Percentiles rank a stretch among this genome's conserved stretches.
These are phyloP conservation scores for Plectosphaerella sp. DNA, from an alignment of 2,329 filamentous ascomycete species.

Conservation along the genomic window DNA sequence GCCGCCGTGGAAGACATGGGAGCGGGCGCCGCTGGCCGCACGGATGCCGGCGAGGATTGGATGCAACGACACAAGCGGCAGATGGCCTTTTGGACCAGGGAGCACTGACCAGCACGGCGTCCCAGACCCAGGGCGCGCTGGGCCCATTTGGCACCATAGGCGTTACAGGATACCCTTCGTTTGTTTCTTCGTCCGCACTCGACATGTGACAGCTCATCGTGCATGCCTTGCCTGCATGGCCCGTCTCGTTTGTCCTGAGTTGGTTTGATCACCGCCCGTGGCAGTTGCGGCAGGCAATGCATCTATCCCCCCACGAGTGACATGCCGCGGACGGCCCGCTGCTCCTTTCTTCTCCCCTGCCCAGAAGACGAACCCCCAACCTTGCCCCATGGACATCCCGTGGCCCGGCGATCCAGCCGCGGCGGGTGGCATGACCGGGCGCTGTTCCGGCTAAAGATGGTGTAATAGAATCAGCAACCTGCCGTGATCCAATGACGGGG, in stretches of 20 bases:
- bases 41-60: not conserved
- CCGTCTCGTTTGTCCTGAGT: not conserved
- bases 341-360: too few relatives aligned
- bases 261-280: too few relatives aligned
- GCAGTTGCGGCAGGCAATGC: too few relatives aligned
- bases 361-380: too few relatives aligned
- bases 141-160: not conserved
- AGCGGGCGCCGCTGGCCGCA: not conserved
- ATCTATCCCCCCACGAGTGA: too few relatives aligned
- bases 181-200: not conserved
- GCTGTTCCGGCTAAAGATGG: too few relatives aligned
- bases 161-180: not conserved
- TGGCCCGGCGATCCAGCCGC: too few relatives aligned
- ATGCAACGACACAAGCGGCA: not conserved
- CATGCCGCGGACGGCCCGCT: too few relatives aligned
- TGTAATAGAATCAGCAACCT: too few relatives aligned
- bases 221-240: not conserved
- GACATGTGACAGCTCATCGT: not conserved
- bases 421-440: too few relatives aligned
- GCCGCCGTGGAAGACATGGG: not conserved
- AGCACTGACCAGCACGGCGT: not conserved
- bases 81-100: not conserved
- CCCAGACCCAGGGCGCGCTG: not conserved
- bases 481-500: too few relatives aligned
- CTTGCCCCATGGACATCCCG: too few relatives aligned